These are phyloP conservation scores for Taiozyma onychis DNA, from an alignment of 1,139 yeast species.

Conservation along the genomic window DNA sequence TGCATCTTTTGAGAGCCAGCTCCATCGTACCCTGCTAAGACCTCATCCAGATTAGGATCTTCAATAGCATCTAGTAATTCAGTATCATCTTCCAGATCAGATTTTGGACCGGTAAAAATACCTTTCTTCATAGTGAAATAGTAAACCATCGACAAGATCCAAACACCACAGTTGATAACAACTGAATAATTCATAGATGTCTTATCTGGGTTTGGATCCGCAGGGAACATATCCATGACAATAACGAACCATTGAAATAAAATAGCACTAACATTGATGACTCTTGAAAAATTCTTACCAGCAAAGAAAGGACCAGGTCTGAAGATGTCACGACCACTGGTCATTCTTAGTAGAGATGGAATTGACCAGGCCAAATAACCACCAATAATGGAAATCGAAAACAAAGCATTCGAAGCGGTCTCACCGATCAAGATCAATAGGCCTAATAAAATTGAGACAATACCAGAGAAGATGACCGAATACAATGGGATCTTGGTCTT, in stretches of 20 bases:
- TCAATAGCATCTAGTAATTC: not conserved
- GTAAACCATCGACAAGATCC: constrained; percentile 40
- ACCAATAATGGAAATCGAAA: constrained; percentile 49
- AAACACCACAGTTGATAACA: constrained; percentile 47
- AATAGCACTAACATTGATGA: constrained; percentile 29
- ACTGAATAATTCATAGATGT: constrained; percentile 55
- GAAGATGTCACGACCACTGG: constrained; percentile 38
- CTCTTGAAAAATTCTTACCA: constrained; percentile 42
- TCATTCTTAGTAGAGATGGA: constrained; percentile 43
- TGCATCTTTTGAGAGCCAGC: not conserved
- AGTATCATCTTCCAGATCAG: not conserved
- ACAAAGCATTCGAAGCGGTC: constrained; percentile 53
- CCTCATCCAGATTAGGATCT: not conserved
- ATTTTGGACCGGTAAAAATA: not conserved
- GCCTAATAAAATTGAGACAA: constrained; percentile 42
- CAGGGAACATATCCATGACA: constrained; percentile 45
- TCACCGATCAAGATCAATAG: constrained; percentile 48
- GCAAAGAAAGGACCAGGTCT: constrained; percentile 61
- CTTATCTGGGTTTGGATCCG: constrained; percentile 34
- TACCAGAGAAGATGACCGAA: constrained; percentile 48
- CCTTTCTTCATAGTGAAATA: constrained; percentile 24
- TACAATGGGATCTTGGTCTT: constrained; percentile 48
- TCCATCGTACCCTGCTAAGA: not conserved
- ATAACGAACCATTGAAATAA: constrained; percentile 35
- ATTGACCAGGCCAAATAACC: constrained; percentile 52